Percentiles rank a stretch among this genome's conserved stretches.
Conservation (phyloP, 2,329 filamentous ascomycete genomes). For the Verticillium isaacii region DNA sequence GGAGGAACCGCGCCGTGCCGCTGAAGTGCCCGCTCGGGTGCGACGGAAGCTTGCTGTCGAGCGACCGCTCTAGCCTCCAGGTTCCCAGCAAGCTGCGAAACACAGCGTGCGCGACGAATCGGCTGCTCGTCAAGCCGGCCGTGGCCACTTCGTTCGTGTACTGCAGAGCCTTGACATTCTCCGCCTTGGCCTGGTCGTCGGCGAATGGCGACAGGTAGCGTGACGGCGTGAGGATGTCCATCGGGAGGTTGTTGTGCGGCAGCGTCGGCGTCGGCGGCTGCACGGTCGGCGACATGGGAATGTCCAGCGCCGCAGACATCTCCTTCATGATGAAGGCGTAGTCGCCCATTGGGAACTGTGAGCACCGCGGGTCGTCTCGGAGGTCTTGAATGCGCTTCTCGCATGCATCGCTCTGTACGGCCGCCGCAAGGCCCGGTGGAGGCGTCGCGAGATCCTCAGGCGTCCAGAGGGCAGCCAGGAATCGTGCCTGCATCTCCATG, state of each 20-base stretch:
- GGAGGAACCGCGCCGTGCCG: constrained; percentile 61
- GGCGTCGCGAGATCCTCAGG: constrained; percentile 18
- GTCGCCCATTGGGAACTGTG: constrained; percentile 80
- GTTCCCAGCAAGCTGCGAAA: constrained; percentile 67
- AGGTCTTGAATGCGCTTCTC: constrained; percentile 44
- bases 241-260: constrained; percentile 33
- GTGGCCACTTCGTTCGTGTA: constrained; percentile 38
- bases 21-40: constrained; percentile 61
- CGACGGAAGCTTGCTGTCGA: constrained; percentile 47
- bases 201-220: constrained; percentile 40
- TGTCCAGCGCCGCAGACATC: constrained; percentile 54
- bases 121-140: constrained; percentile 34
- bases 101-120: constrained; percentile 60
- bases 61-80: constrained; percentile 59
- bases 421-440: constrained; percentile 24
- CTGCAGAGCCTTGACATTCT: constrained; percentile 37
- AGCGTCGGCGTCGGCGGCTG: constrained; percentile 29
- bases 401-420: constrained; percentile 38
- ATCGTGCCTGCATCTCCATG: constrained; percentile 79
- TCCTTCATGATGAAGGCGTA: constrained; percentile 73
- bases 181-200: constrained; percentile 28
- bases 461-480: constrained; percentile 59
- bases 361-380: constrained; percentile 45
- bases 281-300: constrained; percentile 36
- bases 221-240: constrained; percentile 54